A percentile compares a stretch with the other conserved stretches of the same genome.
Evolutionary conservation across 2,329 filamentous ascomycete genomes (phyloP).

Genomic region (Blumeriella jaapii): DNA sequence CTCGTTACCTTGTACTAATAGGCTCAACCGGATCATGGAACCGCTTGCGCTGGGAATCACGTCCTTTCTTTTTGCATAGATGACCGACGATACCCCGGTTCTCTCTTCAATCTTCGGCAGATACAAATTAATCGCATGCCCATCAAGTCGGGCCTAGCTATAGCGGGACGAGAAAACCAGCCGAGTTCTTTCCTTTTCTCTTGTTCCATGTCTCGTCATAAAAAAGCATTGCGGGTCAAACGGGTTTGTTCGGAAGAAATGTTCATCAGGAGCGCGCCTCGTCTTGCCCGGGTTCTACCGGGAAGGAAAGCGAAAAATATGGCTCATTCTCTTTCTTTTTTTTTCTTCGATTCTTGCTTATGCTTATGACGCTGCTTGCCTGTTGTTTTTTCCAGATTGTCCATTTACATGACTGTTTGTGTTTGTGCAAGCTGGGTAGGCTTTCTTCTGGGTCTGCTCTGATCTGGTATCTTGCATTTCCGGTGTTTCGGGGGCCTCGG

Average conservation of each 20-base stretch:
- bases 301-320: too few relatives aligned
- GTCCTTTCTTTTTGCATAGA: conserved; percentile 25
- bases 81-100: conserved; percentile 26
- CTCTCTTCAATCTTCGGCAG: too few relatives aligned
- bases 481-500: conserved; percentile 1
- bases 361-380: conserved; percentile 1
- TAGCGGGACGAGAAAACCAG: too few relatives aligned
- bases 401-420: too few relatives aligned
- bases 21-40: conserved; percentile 5
- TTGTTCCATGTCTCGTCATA: too few relatives aligned
- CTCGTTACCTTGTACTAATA: conserved; percentile 27
- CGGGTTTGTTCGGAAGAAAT: conserved; percentile 14
- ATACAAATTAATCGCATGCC: conserved; percentile 13
- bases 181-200: conserved; percentile 10
- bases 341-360: background rate
- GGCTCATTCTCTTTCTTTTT: too few relatives aligned
- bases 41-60: conserved; percentile 7
- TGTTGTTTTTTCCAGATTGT: too few relatives aligned
- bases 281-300: background rate
- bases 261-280: conserved; percentile 2
- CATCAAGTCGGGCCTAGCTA: conserved; percentile 14
- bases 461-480: conserved; percentile 7
- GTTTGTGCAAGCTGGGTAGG: too few relatives aligned
- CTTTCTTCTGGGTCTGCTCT: too few relatives aligned
- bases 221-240: conserved; percentile 21